Conservation (phyloP, 2,329 filamentous ascomycete genomes). For the Fusarium guadeloupense region DNA sequence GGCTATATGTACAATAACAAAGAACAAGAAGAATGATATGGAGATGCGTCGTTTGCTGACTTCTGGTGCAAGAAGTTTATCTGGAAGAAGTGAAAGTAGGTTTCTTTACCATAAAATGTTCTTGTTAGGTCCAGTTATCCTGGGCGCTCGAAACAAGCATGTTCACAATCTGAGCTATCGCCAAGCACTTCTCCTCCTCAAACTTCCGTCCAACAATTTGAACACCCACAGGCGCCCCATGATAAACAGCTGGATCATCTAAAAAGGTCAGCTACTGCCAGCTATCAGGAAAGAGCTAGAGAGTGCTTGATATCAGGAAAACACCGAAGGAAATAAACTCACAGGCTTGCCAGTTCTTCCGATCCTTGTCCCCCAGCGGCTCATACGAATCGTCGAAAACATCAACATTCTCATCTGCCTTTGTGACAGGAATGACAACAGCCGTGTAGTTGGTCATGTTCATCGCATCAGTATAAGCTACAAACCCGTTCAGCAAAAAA, state of each 20-base stretch:
- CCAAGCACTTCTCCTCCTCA: conserved; percentile 32
- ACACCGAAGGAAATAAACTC: conserved; percentile 32
- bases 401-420: conserved; percentile 61
- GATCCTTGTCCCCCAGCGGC: conserved; percentile 55
- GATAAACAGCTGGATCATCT: conserved; percentile 18
- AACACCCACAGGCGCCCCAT: conserved; percentile 23
- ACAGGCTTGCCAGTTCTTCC: conserved; percentile 59
- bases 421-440: conserved; percentile 64
- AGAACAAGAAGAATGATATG: no score
- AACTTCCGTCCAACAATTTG: conserved; percentile 28
- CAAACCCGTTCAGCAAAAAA: no score
- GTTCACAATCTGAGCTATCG: conserved; percentile 1
- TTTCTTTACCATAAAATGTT: no score
- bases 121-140: no score
- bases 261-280: fast-evolving
- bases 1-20: no score
- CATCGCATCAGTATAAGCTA: conserved; percentile 51
- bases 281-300: background rate
- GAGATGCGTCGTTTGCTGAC: no score
- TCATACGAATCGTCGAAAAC: conserved; percentile 48
- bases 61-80: no score
- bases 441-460: conserved; percentile 67
- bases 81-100: no score
- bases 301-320: no score
- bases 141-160: no score